These are phyloP conservation scores for Stramenopiles sp. DNA, from an alignment of 352 stramenopile genomes.

Conservation along the genomic window DNA sequence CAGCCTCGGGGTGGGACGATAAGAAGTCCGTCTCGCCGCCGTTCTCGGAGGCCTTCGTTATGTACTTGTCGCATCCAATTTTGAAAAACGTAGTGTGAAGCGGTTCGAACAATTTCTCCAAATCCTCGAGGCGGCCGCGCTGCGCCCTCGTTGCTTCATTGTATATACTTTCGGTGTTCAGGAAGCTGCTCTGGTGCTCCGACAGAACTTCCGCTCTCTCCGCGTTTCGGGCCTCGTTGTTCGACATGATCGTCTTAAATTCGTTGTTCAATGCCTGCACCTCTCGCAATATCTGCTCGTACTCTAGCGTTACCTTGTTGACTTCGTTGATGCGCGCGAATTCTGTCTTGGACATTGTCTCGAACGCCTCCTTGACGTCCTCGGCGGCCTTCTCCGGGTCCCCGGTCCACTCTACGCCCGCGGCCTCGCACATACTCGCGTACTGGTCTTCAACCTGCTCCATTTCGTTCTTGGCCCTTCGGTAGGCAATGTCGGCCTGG, in stretches of 20 bases:
- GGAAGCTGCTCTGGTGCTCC: neutral
- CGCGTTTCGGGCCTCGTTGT: neutral
- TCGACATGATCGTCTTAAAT: slow-evolving; percentile 1
- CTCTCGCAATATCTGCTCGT: neutral
- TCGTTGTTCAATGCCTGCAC: slow-evolving; percentile 7
- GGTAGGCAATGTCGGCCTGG: neutral
- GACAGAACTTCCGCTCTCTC: slow-evolving; percentile 10
- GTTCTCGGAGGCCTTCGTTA: neutral
- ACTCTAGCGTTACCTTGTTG: slow-evolving; percentile 6
- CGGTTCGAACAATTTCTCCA: slow-evolving; percentile 2
- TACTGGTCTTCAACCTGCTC: neutral
- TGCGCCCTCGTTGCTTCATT: neutral
- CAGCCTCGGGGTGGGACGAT: neutral
- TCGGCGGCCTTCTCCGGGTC: neutral
- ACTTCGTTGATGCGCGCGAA: slow-evolving; percentile 1
- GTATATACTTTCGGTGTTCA: neutral
- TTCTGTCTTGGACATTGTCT: slow-evolving; percentile 9
- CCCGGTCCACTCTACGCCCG: neutral
- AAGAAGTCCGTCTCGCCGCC: neutral
- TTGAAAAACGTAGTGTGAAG: slow-evolving; percentile 8
- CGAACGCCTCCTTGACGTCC: neutral
- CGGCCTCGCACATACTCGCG: neutral
- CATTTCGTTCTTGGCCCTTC: neutral
- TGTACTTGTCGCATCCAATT: neutral
- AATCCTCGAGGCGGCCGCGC: neutral